Base-by-base conservation (phyloP, 2,329 filamentous ascomycete species). In the Penicillium concentricum region DNA sequence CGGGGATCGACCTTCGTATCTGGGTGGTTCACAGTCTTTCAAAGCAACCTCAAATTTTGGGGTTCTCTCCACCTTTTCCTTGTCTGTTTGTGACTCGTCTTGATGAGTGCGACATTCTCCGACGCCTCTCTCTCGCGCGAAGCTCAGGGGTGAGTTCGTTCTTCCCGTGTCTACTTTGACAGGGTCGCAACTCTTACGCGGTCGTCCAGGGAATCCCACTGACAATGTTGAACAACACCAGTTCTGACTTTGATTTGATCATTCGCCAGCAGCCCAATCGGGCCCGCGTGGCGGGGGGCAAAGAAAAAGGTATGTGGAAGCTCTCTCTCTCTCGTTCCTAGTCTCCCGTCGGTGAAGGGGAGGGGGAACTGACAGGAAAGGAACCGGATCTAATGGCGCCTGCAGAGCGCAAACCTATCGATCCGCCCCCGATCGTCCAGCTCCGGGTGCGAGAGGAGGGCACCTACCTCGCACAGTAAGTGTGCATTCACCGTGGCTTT, bases 341-440 rank as follows among this genome's bases (percentile, higher is more conserved):
- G 26, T 26, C 49, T 38, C 24, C 32, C 30, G 30, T 46, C 48
- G 15, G 26, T 38, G 46, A 34, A 39, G 9, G 16, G 28, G 37
- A 18, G 7, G 5, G 28, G 48, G 28, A n/a, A 43, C 13, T 22
- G 18, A 13, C 26, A 18, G 28, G 12, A 43, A 39, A 41, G 18
- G n/a, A 51, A 18, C 28, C 12, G 38, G 37, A 34, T 45, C 32
- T 53, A 35, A 57, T 53, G 39, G 35, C n/a, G 28, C 28, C 37
- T 49, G 28, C 42, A 90, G 89, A 90, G 69, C 87, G 91, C 64
- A 95, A 95, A 74, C 90, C 91, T 8, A 85, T 96, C 67, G 91
- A 96, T 71, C 91, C 77, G 50, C 91, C 91, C 13, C 91, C 91
- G 41, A 90, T 96, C 65, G 79, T 96, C 44, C 87, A 93, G 75